Conservation (phyloP, 2,329 filamentous ascomycete species). For the Colletotrichum spinosum region DNA sequence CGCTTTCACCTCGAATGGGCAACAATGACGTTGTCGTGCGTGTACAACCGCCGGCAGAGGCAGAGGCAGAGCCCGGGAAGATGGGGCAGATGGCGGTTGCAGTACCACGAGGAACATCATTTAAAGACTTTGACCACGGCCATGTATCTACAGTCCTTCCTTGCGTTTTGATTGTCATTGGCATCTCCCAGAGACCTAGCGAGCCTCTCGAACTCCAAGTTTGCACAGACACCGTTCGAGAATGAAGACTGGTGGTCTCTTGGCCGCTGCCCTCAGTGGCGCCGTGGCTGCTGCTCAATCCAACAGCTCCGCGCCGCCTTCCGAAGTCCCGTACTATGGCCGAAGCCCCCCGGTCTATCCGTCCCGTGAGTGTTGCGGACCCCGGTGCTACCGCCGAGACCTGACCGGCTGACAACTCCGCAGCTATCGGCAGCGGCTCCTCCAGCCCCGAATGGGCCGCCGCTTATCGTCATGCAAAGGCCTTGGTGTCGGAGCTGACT, state of each 20-base stretch:
- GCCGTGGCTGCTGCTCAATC: conserved; percentile 1
- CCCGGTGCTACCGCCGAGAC: no score
- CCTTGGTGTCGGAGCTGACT: conserved; percentile 71
- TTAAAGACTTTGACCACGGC: neutral
- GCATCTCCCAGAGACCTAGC: neutral
- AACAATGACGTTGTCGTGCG: conserved; percentile 7
- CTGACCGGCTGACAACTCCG: neutral
- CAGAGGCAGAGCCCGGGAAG: no score
- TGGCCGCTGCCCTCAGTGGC: conserved; percentile 14
- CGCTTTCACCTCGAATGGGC: neutral
- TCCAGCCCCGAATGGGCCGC: conserved; percentile 58
- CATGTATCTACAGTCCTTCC: neutral
- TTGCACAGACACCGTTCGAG: neutral
- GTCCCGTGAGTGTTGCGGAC: conserved; percentile 11
- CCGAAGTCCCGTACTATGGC: conserved; percentile 31
- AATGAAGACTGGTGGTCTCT: conserved; percentile 18
- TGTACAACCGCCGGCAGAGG: neutral
- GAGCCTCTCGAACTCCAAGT: neutral
- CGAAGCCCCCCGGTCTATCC: conserved; percentile 30
- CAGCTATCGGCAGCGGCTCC: conserved; percentile 21
- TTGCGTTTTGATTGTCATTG: neutral
- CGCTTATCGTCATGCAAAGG: conserved; percentile 68
- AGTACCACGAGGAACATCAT: no score
- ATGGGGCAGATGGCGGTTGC: no score
- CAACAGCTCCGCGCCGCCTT: conserved; percentile 24